Evolutionary conservation across 1,284 basidiomycete genomes (phyloP).

Genomic region (Naganishia sp.): DNA sequence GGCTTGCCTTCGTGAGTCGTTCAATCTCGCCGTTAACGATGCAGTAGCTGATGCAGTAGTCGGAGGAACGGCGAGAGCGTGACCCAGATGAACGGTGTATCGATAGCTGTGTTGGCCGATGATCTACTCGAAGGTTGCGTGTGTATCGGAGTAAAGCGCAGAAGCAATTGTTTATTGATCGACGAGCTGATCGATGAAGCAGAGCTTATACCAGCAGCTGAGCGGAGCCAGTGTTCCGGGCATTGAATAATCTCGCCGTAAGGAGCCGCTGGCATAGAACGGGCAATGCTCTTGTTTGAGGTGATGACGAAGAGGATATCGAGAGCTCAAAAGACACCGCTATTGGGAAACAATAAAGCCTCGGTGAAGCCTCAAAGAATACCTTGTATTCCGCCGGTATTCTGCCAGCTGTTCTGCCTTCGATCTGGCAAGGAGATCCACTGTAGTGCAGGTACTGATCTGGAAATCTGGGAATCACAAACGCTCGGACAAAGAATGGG

Average conservation of each 20-base stretch:
- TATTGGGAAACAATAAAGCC: too few species aligned
- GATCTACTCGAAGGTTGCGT: background rate
- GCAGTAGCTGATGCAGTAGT: too few species aligned
- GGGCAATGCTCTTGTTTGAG: background rate
- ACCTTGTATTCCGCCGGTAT: background rate
- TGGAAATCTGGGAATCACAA: background rate
- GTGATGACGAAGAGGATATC: constrained; percentile 12
- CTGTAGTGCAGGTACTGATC: background rate
- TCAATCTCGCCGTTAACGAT: too few species aligned
- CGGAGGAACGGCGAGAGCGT: background rate
- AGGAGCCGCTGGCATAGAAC: too few species aligned
- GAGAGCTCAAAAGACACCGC: constrained; percentile 13
- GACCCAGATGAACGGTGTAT: background rate
- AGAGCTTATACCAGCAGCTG: background rate
- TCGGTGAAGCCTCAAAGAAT: too few species aligned
- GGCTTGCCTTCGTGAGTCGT: too few species aligned
- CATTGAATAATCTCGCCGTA: too few species aligned
- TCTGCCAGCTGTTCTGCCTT: background rate
- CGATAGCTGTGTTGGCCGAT: background rate
- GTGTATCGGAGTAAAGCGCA: constrained; percentile 6
- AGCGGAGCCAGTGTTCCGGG: background rate
- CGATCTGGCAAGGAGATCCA: background rate
- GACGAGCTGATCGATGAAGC: too few species aligned
- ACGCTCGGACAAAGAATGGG: background rate
- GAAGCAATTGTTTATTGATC: background rate